phyloP scores from a whole-genome alignment of 2,329 filamentous ascomycete species.

The Ramularia endophylla region DNA sequence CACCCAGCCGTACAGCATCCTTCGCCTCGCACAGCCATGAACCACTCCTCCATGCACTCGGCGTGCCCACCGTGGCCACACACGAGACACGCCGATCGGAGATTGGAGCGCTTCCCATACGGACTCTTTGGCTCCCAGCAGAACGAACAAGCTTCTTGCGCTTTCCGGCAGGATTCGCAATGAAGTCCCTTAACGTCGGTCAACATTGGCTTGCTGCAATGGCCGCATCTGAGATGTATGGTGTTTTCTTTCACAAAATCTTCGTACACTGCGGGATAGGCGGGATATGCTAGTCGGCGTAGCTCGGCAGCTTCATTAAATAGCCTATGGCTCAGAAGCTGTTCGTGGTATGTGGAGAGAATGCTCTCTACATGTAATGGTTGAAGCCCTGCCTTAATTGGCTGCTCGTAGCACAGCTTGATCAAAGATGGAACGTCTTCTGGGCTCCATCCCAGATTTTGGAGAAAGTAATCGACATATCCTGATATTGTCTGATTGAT shows the following conservation, averaged over 20 bases:
- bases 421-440: constrained; percentile 34
- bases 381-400: constrained; percentile 41
- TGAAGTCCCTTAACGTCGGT: constrained; percentile 43
- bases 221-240: constrained; percentile 50
- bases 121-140: constrained; percentile 42
- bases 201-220: constrained; percentile 49
- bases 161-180: constrained; percentile 46
- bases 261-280: constrained; percentile 52
- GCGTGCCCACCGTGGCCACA: constrained; percentile 58
- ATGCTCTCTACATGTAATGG: constrained; percentile 51
- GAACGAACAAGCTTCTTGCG: constrained; percentile 39
- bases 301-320: constrained; percentile 51
- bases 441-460: constrained; percentile 24
- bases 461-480: constrained; percentile 39
- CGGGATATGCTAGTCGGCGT: constrained; percentile 50
- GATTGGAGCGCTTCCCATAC: constrained; percentile 10
- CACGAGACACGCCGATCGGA: constrained; percentile 47
- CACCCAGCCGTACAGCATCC: constrained; percentile 57
- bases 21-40: constrained; percentile 44
- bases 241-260: constrained; percentile 50
- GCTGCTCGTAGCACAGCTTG: constrained; percentile 34
- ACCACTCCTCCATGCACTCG: constrained; percentile 53
- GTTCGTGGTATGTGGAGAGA: constrained; percentile 52
- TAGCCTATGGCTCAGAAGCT: constrained; percentile 42
- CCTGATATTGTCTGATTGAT: constrained; percentile 31